Evolutionary conservation across 257 asterid genomes (phyloP).

Genomic region (Plantago major): DNA sequence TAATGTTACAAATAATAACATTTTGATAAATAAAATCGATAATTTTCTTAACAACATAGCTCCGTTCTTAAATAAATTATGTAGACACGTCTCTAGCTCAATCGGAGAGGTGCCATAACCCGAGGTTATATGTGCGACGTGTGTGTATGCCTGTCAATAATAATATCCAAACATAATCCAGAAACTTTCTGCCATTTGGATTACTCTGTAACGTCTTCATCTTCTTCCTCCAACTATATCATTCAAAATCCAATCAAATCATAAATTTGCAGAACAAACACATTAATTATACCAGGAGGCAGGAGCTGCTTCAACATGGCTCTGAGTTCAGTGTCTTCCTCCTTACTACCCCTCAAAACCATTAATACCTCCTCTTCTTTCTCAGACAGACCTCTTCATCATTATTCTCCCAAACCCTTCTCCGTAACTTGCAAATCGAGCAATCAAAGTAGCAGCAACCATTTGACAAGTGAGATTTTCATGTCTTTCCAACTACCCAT

Average conservation of each 20-base stretch:
- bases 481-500: neutral
- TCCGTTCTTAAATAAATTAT: too few relatives aligned
- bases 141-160: constrained; percentile 2
- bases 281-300: neutral
- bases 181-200: neutral
- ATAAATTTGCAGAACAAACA: neutral
- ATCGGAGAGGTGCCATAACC: too few relatives aligned
- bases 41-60: too few relatives aligned
- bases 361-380: constrained; percentile 27
- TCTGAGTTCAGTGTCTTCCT: constrained; percentile 45
- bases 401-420: constrained; percentile 32
- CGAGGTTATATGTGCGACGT: too few relatives aligned
- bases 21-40: too few relatives aligned
- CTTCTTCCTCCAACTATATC: neutral
- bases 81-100: too few relatives aligned
- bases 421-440: constrained; percentile 32
- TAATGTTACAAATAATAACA: too few relatives aligned
- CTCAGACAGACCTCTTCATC: constrained; percentile 22
- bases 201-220: constrained; percentile 1
- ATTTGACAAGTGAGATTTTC: constrained; percentile 28
- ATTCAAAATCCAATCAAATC: neutral
- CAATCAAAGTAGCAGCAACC: constrained; percentile 22
- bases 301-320: constrained; percentile 52
- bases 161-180: neutral
- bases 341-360: constrained; percentile 44